Evolutionary conservation across 306 rosid species (phyloP).

Genomic region (Quercus variabilis): DNA sequence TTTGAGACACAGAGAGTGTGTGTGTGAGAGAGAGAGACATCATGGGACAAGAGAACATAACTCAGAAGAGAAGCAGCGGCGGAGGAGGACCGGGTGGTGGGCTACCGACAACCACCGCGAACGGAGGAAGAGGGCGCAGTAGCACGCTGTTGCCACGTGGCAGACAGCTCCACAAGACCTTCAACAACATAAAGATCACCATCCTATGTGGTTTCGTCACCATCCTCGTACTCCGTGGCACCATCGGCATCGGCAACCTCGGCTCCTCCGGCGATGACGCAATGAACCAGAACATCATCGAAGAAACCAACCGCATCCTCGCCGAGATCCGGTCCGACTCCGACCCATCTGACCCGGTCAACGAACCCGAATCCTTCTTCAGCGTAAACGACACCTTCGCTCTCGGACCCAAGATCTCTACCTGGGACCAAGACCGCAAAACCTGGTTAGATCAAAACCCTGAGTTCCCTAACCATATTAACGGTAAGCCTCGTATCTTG

Average conservation of each 20-base stretch:
- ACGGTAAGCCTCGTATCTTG: conserved; percentile 74
- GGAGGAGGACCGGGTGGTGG: neutral
- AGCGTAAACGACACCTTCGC: conserved; percentile 59
- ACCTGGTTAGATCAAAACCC: conserved; percentile 67
- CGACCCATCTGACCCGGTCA: conserved; percentile 66
- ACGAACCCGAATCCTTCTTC: conserved; percentile 35
- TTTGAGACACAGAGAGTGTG: neutral
- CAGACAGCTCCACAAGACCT: conserved; percentile 84
- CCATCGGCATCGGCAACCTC: conserved; percentile 77
- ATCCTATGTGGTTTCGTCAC: conserved; percentile 91
- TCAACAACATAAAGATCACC: conserved; percentile 89
- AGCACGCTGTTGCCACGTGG: conserved; percentile 44
- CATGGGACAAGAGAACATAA: neutral
- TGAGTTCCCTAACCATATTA: conserved; percentile 52
- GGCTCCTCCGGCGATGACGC: conserved; percentile 66
- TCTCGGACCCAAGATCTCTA: conserved; percentile 68
- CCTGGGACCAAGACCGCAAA: conserved; percentile 64
- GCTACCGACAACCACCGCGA: conserved; percentile 31
- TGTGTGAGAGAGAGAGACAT: neutral
- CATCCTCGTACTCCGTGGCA: conserved; percentile 93
- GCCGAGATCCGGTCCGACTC: conserved; percentile 92
- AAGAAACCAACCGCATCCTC: conserved; percentile 84
- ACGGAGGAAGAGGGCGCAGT: conserved; percentile 29
- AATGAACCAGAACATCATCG: conserved; percentile 58
- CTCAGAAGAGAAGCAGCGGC: conserved; percentile 1